phyloP scores from a whole-genome alignment of 2,329 filamentous ascomycete genomes.

The Exserohilum rostratum region DNA sequence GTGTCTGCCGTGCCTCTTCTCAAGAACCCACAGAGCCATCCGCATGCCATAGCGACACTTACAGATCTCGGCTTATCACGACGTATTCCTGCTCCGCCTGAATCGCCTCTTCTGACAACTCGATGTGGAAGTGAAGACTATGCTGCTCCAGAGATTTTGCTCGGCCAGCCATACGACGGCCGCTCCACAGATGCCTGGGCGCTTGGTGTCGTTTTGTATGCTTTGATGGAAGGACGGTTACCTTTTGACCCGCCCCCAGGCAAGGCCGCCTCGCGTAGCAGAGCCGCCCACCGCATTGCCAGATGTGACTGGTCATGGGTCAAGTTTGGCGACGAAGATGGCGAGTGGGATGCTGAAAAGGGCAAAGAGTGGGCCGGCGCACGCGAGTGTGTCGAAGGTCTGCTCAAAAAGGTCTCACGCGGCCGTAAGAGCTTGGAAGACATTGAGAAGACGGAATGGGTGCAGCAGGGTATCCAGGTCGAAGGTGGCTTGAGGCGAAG shows the following conservation, averaged over 20 bases:
- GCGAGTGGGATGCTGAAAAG: slow-evolving; percentile 78
- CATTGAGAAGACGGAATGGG: slow-evolving; percentile 76
- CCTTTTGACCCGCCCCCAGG: slow-evolving; percentile 91
- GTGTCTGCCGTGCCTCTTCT: slow-evolving; percentile 67
- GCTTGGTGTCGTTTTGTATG: slow-evolving; percentile 89
- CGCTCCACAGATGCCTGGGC: slow-evolving; percentile 94
- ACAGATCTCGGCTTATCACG: slow-evolving; percentile 91
- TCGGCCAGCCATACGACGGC: slow-evolving; percentile 94
- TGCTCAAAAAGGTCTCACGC: slow-evolving; percentile 81
- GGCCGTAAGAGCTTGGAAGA: slow-evolving; percentile 75
- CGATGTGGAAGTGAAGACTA: slow-evolving; percentile 97
- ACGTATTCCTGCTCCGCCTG: slow-evolving; percentile 72
- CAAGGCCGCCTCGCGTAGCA: slow-evolving; percentile 73
- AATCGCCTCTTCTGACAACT: slow-evolving; percentile 88
- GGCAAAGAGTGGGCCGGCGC: slow-evolving; percentile 73
- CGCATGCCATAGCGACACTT: slow-evolving; percentile 82
- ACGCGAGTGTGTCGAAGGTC: slow-evolving; percentile 78
- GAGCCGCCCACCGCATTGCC: slow-evolving; percentile 92
- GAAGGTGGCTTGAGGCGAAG: slow-evolving; percentile 62
- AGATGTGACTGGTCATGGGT: slow-evolving; percentile 96
- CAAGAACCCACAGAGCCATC: slow-evolving; percentile 75
- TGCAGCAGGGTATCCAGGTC: slow-evolving; percentile 73
- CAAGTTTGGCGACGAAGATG: slow-evolving; percentile 80
- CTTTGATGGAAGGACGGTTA: slow-evolving; percentile 87
- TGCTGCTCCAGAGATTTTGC: slow-evolving; percentile 92